phyloP scores from a whole-genome alignment of 1,139 yeast genomes.

The Debaryomycetaceae sp. region DNA sequence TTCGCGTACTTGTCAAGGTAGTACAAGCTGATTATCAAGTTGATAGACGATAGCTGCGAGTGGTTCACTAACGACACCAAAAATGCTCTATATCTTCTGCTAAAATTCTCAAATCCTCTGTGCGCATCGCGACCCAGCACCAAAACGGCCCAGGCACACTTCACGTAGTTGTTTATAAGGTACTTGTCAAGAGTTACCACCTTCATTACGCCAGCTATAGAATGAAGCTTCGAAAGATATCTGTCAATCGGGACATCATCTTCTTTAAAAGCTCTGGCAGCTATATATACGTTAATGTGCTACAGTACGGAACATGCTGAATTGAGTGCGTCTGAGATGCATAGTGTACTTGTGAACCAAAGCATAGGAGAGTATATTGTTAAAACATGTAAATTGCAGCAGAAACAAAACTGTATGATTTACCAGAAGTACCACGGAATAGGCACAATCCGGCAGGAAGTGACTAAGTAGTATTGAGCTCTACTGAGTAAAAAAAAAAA shows the following conservation, averaged over 20 bases:
- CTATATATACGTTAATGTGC: background rate
- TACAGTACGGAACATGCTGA: background rate
- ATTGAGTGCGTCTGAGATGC: background rate
- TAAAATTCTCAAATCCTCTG: constrained; percentile 11
- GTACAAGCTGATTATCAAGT: constrained; percentile 30
- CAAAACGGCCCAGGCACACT: constrained; percentile 12
- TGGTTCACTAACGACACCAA: constrained; percentile 19
- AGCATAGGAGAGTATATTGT: background rate
- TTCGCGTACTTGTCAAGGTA: constrained; percentile 25
- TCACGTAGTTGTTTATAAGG: constrained; percentile 10
- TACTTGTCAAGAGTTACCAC: constrained; percentile 4
- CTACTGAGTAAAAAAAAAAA: no score
- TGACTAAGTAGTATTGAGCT: background rate
- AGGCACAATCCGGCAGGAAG: background rate
- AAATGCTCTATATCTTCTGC: constrained; percentile 17
- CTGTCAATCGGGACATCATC: background rate
- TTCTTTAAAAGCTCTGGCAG: background rate
- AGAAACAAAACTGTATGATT: background rate
- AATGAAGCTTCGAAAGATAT: background rate
- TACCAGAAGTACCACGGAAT: background rate
- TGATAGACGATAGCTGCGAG: constrained; percentile 29
- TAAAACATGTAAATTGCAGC: background rate
- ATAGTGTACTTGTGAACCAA: background rate
- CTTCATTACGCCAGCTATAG: background rate
- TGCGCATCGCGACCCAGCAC: constrained; percentile 3